These are phyloP conservation scores for Camellia oleifera DNA, from an alignment of 179 eudicot species.

Conservation along the genomic window DNA sequence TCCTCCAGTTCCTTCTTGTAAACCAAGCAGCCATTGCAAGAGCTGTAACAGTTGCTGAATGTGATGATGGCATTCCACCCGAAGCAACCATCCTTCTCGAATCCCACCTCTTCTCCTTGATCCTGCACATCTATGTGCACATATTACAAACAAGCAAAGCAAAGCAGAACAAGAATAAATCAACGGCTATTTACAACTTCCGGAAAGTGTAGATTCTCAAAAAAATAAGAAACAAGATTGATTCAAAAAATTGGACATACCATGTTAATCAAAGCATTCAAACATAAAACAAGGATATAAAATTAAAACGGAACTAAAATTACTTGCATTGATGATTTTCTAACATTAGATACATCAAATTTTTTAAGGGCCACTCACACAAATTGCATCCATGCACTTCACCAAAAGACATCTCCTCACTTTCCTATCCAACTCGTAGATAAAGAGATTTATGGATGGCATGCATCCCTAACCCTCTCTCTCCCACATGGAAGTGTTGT, in stretches of 20 bases:
- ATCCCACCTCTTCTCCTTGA: slow-evolving; percentile 93
- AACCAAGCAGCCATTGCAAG: slow-evolving; percentile 68
- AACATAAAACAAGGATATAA: not conserved
- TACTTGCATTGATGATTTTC: not conserved
- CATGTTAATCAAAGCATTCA: not conserved
- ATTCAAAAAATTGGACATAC: not conserved
- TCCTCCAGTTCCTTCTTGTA: slow-evolving; percentile 73
- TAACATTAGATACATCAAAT: not conserved
- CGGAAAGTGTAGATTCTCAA: not conserved
- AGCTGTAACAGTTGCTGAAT: slow-evolving; percentile 83
- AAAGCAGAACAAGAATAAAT: not conserved
- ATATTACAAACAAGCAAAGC: slow-evolving; percentile 1
- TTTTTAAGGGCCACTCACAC: not conserved
- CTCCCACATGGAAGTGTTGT: not conserved
- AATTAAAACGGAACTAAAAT: not conserved
- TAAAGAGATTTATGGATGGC: not conserved
- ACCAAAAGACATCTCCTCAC: not conserved
- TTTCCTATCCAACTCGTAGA: not conserved
- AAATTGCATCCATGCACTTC: not conserved
- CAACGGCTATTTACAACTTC: not conserved
- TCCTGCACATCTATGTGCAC: slow-evolving; percentile 38
- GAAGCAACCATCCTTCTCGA: slow-evolving; percentile 74
- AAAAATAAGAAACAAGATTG: not conserved
- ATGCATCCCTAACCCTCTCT: not conserved
- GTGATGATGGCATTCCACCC: slow-evolving; percentile 98